Conservation (phyloP, 2,329 filamentous ascomycete species). For the Fusarium pseudonygamai region DNA sequence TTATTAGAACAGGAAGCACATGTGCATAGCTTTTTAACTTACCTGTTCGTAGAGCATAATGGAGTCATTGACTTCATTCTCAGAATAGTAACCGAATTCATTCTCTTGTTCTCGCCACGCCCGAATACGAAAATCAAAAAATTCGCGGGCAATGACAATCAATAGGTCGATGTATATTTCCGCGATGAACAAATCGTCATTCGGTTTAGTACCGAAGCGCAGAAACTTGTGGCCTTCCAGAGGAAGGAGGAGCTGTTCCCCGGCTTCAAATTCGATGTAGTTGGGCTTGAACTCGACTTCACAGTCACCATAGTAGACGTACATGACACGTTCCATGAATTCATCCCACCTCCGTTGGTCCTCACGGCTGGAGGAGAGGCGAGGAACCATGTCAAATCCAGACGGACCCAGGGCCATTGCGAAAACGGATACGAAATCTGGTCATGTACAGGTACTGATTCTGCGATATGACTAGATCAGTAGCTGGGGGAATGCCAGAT, state of each 20-base stretch:
- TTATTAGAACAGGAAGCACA: neutral
- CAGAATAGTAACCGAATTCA: neutral
- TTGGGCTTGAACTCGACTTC: neutral
- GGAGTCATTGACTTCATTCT: neutral
- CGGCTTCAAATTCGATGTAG: neutral
- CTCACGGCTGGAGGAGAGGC: neutral
- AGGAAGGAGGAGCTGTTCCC: neutral
- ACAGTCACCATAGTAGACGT: rapidly evolving
- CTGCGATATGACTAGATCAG: neutral
- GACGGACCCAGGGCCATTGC: neutral
- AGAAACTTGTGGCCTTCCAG: neutral
- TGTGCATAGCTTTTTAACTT: rapidly evolving
- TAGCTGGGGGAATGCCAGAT: rapidly evolving
- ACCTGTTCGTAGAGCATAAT: neutral
- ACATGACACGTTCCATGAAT: neutral
- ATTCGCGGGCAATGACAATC: neutral
- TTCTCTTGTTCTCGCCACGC: neutral
- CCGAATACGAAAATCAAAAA: neutral
- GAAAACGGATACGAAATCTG: neutral
- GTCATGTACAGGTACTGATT: neutral
- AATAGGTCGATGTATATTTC: rapidly evolving
- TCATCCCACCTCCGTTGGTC: neutral
- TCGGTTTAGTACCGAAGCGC: neutral
- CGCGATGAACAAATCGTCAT: rapidly evolving
- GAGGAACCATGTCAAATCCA: neutral